Percentiles rank a stretch among this genome's conserved stretches.
These are phyloP conservation scores for Myrica gale DNA, from an alignment of 306 rosid species.

Conservation along the genomic window DNA sequence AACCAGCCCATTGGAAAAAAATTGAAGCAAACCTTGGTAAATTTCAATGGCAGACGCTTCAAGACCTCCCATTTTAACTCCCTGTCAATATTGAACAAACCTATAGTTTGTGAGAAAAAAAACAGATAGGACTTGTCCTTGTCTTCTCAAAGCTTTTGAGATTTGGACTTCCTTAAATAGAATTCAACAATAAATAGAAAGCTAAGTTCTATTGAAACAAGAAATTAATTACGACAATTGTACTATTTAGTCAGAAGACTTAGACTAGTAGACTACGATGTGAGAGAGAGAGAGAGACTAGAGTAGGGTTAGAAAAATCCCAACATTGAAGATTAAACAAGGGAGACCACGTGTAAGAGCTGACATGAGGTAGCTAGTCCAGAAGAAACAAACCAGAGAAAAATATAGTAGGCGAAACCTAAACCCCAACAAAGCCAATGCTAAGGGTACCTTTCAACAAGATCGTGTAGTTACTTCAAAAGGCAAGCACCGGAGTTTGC, in stretches of 20 bases:
- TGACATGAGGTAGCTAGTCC: slow-evolving; percentile 38
- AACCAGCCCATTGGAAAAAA: too few relatives aligned
- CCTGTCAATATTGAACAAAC: too few relatives aligned
- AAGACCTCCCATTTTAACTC: too few relatives aligned
- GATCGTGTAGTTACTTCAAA: slow-evolving; percentile 31
- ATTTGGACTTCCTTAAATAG: too few relatives aligned
- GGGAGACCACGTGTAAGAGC: slow-evolving; percentile 26
- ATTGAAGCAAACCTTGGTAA: too few relatives aligned
- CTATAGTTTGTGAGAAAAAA: too few relatives aligned
- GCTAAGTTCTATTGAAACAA: neutral
- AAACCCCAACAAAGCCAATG: slow-evolving; percentile 34
- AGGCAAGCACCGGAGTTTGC: slow-evolving; percentile 36
- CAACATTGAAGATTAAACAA: slow-evolving; percentile 20
- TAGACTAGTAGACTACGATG: too few relatives aligned
- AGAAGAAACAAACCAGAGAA: slow-evolving; percentile 37
- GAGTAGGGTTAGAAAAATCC: slow-evolving; percentile 18
- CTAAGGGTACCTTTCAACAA: slow-evolving; percentile 30
- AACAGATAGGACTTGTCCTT: too few relatives aligned
- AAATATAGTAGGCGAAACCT: slow-evolving; percentile 26
- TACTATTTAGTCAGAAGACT: neutral
- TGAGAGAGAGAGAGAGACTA: neutral
- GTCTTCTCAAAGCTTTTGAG: too few relatives aligned
- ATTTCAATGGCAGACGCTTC: too few relatives aligned
- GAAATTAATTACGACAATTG: neutral
- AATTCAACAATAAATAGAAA: neutral